Percentiles rank a stretch among this genome's conserved stretches.
Evolutionary conservation across 2,329 filamentous ascomycete species (phyloP).

Genomic region (Sphaerulina vaccinii): DNA sequence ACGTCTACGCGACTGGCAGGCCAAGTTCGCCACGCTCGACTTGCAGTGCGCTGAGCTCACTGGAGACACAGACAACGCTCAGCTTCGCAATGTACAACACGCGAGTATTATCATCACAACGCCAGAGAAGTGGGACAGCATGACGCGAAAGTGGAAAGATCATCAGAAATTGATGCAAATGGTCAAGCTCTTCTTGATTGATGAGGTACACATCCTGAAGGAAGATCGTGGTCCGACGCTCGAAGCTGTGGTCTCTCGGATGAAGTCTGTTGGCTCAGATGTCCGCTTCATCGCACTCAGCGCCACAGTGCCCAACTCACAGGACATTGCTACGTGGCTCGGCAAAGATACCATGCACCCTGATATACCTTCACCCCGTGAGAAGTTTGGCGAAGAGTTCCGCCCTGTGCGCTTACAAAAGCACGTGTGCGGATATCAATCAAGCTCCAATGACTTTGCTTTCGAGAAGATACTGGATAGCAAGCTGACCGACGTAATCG

Average conservation of each 20-base stretch:
- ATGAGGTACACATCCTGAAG: slow-evolving; percentile 84
- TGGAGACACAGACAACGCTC: slow-evolving; percentile 69
- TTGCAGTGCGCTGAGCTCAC: slow-evolving; percentile 75
- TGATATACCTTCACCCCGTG: slow-evolving; percentile 62
- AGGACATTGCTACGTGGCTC: slow-evolving; percentile 78
- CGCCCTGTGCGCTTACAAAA: slow-evolving; percentile 75
- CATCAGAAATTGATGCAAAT: slow-evolving; percentile 71
- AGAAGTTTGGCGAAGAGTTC: slow-evolving; percentile 76
- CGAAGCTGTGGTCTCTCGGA: slow-evolving; percentile 80
- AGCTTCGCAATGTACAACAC: slow-evolving; percentile 67
- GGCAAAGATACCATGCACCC: slow-evolving; percentile 62
- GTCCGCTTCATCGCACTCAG: slow-evolving; percentile 79
- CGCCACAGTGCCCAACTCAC: slow-evolving; percentile 78
- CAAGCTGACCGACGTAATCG: slow-evolving; percentile 65
- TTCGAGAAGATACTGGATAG: slow-evolving; percentile 70
- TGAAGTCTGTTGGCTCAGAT: slow-evolving; percentile 75
- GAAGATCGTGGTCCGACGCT: slow-evolving; percentile 75
- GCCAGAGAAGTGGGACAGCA: slow-evolving; percentile 88
- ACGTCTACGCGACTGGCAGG: slow-evolving; percentile 71
- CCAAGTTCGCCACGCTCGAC: slow-evolving; percentile 67
- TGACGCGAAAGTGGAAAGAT: slow-evolving; percentile 84
- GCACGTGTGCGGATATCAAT: slow-evolving; percentile 70
- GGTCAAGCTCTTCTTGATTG: slow-evolving; percentile 77
- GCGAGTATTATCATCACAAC: slow-evolving; percentile 84
- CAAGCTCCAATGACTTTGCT: slow-evolving; percentile 66